A percentile compares a stretch with the other conserved stretches of the same genome.
Evolutionary conservation across 257 asterid genomes (phyloP).

Genomic region (Linderniella brevidens): DNA sequence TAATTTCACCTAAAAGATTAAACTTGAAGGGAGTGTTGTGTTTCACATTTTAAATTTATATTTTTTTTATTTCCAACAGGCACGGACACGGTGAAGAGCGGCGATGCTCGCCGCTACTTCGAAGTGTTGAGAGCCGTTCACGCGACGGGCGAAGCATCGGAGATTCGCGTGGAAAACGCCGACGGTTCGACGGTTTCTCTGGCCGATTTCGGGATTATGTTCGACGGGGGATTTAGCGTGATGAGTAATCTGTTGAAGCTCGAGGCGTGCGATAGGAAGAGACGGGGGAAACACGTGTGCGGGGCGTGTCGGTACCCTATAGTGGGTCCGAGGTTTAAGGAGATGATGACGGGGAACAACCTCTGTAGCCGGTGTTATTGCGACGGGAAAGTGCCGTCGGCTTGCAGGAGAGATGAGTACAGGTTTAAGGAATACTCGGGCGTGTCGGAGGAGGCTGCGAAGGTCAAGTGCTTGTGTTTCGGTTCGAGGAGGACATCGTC

Average conservation of each 20-base stretch:
- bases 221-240: conserved; percentile 95
- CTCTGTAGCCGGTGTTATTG: conserved; percentile 78
- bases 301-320: conserved; percentile 73
- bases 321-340: conserved; percentile 87
- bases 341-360: conserved; percentile 55
- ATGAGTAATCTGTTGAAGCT: conserved; percentile 61
- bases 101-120: conserved; percentile 55
- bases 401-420: conserved; percentile 68
- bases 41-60: no score
- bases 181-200: conserved; percentile 42
- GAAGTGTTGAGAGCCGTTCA: conserved; percentile 67
- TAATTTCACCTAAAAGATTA: no score
- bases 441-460: conserved; percentile 53
- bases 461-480: conserved; percentile 82
- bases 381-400: conserved; percentile 76
- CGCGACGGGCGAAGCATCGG: conserved; percentile 61
- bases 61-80: no score
- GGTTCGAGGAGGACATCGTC: conserved; percentile 48
- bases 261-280: conserved; percentile 73
- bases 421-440: conserved; percentile 68
- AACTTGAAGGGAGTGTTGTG: no score
- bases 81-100: conserved; percentile 67
- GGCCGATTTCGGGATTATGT: conserved; percentile 50
- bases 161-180: conserved; percentile 49
- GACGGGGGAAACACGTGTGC: conserved; percentile 79